Evolutionary conservation across 306 rosid species (phyloP), one percentile per base, ranked within the genome.

Genomic region (Begonia loranthoides): DNA sequence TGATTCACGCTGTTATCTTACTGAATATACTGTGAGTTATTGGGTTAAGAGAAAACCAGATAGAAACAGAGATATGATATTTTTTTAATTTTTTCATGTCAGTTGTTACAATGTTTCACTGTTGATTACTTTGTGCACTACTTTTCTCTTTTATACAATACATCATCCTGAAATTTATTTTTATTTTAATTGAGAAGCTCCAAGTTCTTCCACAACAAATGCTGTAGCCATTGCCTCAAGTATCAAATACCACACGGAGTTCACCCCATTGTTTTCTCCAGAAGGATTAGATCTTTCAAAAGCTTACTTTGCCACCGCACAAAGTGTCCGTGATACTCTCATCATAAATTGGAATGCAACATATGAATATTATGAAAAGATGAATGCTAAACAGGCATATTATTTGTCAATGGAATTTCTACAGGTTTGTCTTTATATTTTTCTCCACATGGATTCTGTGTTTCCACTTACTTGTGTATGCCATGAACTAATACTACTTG

Each of bases 321-420:
- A 82, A 61, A 86, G 87, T 76, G 96, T 80, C 51, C 94, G 88
- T 19, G 96, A 90, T 69, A 55, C 82, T 28, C 96, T 90, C 48
- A 51, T 86, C 56, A 74, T 80, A 60, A 86, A 78, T 77, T 90
- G 94, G 95, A 90, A 90, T 65, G 82, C 79, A 21, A 90, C 95
- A 19, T 74, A 86, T 71, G 81, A 76, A 41, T 75, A 66, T 63
- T 67, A 78, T 54, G 94, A 86, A 50, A 82, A 51, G 57, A 56
- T 76, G 76, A 78, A 90, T 65, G 84, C 66, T 52, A 90, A 90
- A 78, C 95, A 90, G 74, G 95, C 99, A 50, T 90, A 86, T 73
- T 86, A 90, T 78, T 76, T 90, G 75, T 86, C 99, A 10, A 90
- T 90, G 99, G 99, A 90, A 19, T 90, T 86, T 75, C 78, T 90